Conservation (phyloP, 148 eudicot species). For the Nepenthes mirabilis region DNA sequence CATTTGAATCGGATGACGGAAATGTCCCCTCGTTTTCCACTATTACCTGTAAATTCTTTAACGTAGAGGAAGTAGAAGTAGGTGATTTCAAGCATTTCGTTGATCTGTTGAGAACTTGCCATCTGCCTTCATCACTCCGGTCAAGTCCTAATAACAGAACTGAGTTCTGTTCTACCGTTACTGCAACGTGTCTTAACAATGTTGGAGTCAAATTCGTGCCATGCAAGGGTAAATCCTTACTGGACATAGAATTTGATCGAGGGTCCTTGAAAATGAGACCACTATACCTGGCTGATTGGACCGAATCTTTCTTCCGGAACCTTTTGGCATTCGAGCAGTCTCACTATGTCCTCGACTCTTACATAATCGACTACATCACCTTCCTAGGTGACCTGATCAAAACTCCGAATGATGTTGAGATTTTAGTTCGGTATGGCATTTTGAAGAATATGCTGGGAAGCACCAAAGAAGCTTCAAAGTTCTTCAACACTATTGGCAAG, state of each 20-base stretch:
- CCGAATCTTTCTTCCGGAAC: neutral
- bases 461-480: neutral
- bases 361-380: conserved; percentile 2
- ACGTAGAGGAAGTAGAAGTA: no score
- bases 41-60: neutral
- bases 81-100: no score
- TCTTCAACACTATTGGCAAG: conserved; percentile 1
- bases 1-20: neutral
- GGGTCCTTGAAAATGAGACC: conserved; percentile 3
- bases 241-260: conserved; percentile 1
- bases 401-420: neutral
- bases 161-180: neutral
- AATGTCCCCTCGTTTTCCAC: neutral
- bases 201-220: conserved; percentile 2
- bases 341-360: neutral
- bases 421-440: conserved; percentile 1
- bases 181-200: neutral
- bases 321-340: conserved; percentile 2
- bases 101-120: neutral
- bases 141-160: neutral
- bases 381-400: conserved; percentile 5
- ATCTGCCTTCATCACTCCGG: neutral
- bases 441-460: conserved; percentile 1
- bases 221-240: neutral
- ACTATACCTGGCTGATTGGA: neutral